phyloP scores from a whole-genome alignment of 805 yeast species.

The Isabelozyma rhagii region DNA sequence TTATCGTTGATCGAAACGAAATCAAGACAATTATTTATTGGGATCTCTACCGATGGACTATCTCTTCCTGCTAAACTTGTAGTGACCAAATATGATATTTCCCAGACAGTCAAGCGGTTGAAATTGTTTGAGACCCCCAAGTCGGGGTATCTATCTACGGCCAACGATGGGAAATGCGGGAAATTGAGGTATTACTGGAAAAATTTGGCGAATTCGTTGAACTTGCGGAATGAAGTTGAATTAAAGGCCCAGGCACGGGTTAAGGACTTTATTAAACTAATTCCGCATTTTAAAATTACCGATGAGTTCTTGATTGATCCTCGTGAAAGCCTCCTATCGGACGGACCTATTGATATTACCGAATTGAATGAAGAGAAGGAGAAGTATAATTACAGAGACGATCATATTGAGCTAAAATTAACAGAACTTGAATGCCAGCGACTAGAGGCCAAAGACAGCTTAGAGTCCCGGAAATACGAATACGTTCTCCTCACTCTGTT shows the following conservation, averaged over 20 bases:
- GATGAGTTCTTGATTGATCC: neutral
- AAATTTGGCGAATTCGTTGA: neutral
- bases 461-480: constrained; percentile 12
- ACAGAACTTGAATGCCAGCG: constrained; percentile 5
- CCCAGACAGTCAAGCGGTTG: constrained; percentile 6
- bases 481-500: constrained; percentile 15
- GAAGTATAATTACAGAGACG: neutral
- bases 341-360: neutral
- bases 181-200: neutral
- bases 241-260: neutral
- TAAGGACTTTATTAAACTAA: neutral
- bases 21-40: constrained; percentile 1
- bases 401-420: constrained; percentile 1
- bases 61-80: neutral
- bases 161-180: constrained; percentile 5
- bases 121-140: constrained; percentile 11
- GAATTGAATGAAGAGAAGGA: neutral
- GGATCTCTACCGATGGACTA: neutral
- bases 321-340: neutral
- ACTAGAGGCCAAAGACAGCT: constrained; percentile 10
- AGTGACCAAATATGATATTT: constrained; percentile 7
- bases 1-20: constrained; percentile 9
- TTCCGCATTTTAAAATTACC: neutral
- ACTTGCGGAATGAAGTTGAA: neutral
- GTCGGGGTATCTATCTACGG: constrained; percentile 7